Conservation (phyloP, 768 basidiomycete species). For the Tylopilus rubrobrunneus region DNA sequence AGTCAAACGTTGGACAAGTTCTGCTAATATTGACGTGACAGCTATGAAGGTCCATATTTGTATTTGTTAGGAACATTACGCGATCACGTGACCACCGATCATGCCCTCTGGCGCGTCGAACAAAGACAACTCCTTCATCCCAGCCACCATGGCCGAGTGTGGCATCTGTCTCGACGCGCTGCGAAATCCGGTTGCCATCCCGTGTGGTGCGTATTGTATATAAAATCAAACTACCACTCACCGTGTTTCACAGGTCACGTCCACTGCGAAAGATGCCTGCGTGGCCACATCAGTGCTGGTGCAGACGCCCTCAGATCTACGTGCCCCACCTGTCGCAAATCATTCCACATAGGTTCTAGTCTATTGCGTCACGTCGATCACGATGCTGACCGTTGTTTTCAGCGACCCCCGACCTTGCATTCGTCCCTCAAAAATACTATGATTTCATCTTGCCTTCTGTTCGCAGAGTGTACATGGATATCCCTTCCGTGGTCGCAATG, state of each 20-base stretch:
- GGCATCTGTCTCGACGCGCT: slow-evolving; percentile 57
- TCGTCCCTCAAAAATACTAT: slow-evolving; percentile 57
- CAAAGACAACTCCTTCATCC: not conserved
- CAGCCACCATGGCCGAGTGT: slow-evolving; percentile 47
- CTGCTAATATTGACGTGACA: slow-evolving; percentile 2
- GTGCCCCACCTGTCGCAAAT: slow-evolving; percentile 58
- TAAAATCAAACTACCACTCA: slow-evolving; percentile 5
- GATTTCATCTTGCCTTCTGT: slow-evolving; percentile 54
- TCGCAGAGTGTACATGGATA: slow-evolving; percentile 52
- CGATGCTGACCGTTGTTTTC: not conserved
- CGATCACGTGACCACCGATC: slow-evolving; percentile 25
- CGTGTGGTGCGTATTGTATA: slow-evolving; percentile 49
- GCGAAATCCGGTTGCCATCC: slow-evolving; percentile 53
- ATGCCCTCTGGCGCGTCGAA: not conserved
- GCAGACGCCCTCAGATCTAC: slow-evolving; percentile 35
- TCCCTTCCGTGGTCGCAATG: slow-evolving; percentile 21
- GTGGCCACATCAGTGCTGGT: slow-evolving; percentile 29
- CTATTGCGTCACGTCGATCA: not conserved
- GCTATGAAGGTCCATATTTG: slow-evolving; percentile 20
- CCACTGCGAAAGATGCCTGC: slow-evolving; percentile 59
- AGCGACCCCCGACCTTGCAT: slow-evolving; percentile 47
- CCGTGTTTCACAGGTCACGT: slow-evolving; percentile 48
- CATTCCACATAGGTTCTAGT: slow-evolving; percentile 53
- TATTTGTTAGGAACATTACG: slow-evolving; percentile 18
- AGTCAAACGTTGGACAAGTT: not conserved